Evolutionary conservation across 371 early-diverging fungal species (phyloP), one percentile per base, ranked within the genome.

Genomic region (Actinomortierella wolfii): DNA sequence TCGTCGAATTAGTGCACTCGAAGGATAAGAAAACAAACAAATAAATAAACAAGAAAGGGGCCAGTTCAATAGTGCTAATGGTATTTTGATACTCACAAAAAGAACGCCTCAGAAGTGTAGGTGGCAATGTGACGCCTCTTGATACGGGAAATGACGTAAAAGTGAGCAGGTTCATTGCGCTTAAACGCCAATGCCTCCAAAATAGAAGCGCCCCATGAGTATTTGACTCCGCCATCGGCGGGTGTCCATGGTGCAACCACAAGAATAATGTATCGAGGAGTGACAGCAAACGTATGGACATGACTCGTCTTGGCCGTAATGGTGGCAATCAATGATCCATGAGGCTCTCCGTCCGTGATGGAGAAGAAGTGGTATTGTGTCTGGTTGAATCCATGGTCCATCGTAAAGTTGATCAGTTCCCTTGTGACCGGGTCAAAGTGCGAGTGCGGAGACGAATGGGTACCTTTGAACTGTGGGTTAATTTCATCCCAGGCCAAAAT

Each of bases 231-330:
- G n/a, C 81, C 83, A 18, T 85, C 68, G 2, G 75, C 51, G 2
- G 65, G 57, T 11, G 59, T 59, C 47, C 66, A 39, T 17, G 67
- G 68, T 9, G 48, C 51, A 45, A 76, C 64, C 44, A 84, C 88
- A 55, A 92, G 78, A 29, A 92, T 73, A 26, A 92, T 83, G 59
- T 90, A 91, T 15, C 83, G 80, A 1, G 82, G 82, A 0, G 92
- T 92, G 20, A 91, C 61, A 0, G 89, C 82, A 71, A 92, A 90
- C 45, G 87, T 85, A 71, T 93, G 88, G 26, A 92, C 82, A 63
- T 85, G 84, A 14, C 86, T 85, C 4, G 89, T 81, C 50, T 84
- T 84, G 40, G 89, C 88, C 2, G 68, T 68, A 21, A 92, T 79
- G 18, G 81, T 80, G 13, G 86, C 85, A 56, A 91, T 82, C n/a